Base-by-base conservation (phyloP, 768 basidiomycete genomes). In the Collybia sp. region DNA sequence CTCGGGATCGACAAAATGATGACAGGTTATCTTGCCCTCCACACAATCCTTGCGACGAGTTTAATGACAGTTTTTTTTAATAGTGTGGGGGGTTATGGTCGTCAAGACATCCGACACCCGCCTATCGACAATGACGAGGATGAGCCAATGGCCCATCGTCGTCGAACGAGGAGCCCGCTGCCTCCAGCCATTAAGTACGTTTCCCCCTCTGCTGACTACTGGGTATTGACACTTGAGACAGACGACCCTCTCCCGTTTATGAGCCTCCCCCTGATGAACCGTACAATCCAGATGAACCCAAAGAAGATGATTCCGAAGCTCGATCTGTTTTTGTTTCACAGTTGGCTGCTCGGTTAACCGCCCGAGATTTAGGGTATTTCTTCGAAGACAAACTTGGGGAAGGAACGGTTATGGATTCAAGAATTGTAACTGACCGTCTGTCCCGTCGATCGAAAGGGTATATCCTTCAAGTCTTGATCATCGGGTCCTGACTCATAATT, bases 241-340 rank as follows among this genome's bases (percentile, higher is more conserved):
- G 87, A 56, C 80, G 88, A 45, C 73, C 75, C 31, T 87, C 88
- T 13, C 85, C 88, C 16, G 72, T 75, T 20, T 87, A 89, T 54
- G 86, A 87, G 36, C 71, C 75, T 15, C 76, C 78, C 19, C 67
- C 68, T 20, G 77, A 83, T 31, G 89, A 91, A 54, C 72, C 71
- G 16, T 86, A 83, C 61, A 87, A 86, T 53, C 83, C 85, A 25
- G 91, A 95, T 55, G 93, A 97, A 53, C 85, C 87, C 6, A 87
- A 86, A 58, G 91, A 93, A 66, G 93, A 97, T 62, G 95, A 98
- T 61, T 93, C 92, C 46, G 96, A 98, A 82, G 87, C 91, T 60
- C 88, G 96, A 66, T 97, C 96, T 58, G 92, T 97, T 55, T 98
- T 98, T 70, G 93, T 96, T 62, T 95, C 94, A 58, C 96, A 98